phyloP scores from a whole-genome alignment of 257 asterid species.

The Nicotiana obtusifolia region DNA sequence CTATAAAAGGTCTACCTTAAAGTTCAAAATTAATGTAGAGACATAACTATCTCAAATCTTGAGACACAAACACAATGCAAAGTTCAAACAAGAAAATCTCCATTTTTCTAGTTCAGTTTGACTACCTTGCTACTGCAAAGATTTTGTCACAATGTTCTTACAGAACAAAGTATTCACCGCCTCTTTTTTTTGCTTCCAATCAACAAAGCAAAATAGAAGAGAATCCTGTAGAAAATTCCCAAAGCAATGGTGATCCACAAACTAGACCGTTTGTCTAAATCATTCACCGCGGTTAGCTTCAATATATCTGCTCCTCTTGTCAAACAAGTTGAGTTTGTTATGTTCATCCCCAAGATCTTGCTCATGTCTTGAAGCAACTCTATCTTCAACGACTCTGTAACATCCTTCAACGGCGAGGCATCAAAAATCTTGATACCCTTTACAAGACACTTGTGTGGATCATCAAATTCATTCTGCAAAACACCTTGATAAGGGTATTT shows the following conservation, averaged over 20 bases:
- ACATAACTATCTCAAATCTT: conserved; percentile 16
- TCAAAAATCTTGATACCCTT: conserved; percentile 34
- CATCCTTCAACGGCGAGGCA: conserved; percentile 21
- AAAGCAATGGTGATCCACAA: conserved; percentile 31
- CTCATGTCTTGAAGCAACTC: conserved; percentile 30
- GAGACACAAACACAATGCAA: too few species aligned
- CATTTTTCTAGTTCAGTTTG: conserved; percentile 24
- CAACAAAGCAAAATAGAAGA: conserved; percentile 35
- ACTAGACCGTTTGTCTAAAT: conserved; percentile 28
- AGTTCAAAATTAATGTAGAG: conserved; percentile 28
- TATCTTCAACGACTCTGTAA: conserved; percentile 24
- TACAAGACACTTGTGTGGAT: conserved; percentile 27
- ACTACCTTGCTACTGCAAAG: conserved; percentile 17
- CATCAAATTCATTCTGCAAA: conserved; percentile 30
- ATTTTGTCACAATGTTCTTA: not conserved
- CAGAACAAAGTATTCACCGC: conserved; percentile 32
- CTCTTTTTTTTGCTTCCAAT: conserved; percentile 45
- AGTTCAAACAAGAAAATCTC: conserved; percentile 32
- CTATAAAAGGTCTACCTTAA: too few species aligned
- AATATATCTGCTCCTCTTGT: conserved; percentile 29
- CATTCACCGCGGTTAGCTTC: conserved; percentile 25
- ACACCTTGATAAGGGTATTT: conserved; percentile 43
- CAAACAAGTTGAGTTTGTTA: conserved; percentile 29
- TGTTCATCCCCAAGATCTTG: conserved; percentile 22
- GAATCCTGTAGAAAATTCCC: conserved; percentile 24